Conservation (phyloP, 495 filamentous ascomycete species). For the Daldinia grandis region DNA sequence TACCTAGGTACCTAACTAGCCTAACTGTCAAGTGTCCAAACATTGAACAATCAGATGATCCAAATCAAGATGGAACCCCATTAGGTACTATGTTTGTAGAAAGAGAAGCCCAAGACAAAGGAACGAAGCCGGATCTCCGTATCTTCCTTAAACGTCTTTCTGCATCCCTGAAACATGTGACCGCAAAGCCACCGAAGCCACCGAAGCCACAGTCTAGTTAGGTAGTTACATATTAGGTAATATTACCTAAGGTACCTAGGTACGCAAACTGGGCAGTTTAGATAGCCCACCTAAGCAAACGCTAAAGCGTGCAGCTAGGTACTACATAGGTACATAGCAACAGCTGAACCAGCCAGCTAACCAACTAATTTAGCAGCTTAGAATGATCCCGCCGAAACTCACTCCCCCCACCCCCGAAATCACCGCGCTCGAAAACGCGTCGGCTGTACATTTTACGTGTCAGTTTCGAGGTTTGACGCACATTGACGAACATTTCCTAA, state of each 20-base stretch:
- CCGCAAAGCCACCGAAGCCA: constrained; percentile 10
- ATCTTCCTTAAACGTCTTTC: neutral
- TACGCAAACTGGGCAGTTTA: neutral
- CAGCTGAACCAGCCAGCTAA: neutral
- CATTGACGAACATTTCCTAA: constrained; percentile 11
- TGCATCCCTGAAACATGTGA: constrained; percentile 11
- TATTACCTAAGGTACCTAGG: no score
- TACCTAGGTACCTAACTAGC: neutral
- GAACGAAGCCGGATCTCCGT: neutral
- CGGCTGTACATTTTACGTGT: constrained; percentile 36
- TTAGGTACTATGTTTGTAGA: no score
- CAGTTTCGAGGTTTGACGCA: constrained; percentile 20
- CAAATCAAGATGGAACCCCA: neutral
- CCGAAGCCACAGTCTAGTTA: neutral
- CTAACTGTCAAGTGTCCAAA: no score
- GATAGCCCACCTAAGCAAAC: constrained; percentile 9
- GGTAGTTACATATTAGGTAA: no score
- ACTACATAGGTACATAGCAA: no score
- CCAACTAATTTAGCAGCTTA: neutral
- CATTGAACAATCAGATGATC: neutral
- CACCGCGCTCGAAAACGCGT: constrained; percentile 40
- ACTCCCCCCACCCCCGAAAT: constrained; percentile 32
- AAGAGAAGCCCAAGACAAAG: neutral
- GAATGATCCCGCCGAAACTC: neutral
- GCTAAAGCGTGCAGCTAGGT: constrained; percentile 1